phyloP scores from a whole-genome alignment of 208 protist species.

The Leishmania tarentolae region DNA sequence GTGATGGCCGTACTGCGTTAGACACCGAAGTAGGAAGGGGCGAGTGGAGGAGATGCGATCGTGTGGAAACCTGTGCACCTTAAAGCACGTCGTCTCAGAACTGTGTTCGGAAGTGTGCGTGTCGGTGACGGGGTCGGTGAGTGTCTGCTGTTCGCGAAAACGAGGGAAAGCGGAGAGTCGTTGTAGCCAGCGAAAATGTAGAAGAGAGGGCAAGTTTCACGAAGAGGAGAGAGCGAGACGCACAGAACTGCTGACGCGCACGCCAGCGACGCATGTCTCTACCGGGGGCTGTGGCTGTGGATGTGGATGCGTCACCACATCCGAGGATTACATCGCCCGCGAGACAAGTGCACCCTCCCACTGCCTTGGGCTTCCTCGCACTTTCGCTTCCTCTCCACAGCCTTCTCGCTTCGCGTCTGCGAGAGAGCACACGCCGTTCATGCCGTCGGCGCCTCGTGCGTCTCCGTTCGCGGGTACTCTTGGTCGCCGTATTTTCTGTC shows the following conservation, averaged over 20 bases:
- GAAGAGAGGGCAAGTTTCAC: background rate
- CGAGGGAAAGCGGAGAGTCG: background rate
- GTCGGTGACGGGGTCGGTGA: background rate
- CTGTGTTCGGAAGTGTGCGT: background rate
- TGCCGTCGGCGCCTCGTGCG: background rate
- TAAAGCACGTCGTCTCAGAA: background rate
- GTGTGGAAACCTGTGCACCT: background rate
- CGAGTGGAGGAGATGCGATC: background rate
- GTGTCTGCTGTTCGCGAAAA: background rate
- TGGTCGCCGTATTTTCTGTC: background rate
- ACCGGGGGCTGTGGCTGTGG: background rate
- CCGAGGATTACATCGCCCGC: background rate
- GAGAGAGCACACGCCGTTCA: background rate
- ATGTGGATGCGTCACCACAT: background rate
- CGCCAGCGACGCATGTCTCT: background rate
- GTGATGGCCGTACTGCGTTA: background rate
- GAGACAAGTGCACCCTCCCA: background rate
- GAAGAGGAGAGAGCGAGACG: constrained; percentile 1
- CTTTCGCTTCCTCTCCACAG: background rate
- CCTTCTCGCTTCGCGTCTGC: background rate
- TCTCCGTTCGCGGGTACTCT: background rate
- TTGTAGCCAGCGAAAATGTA: background rate
- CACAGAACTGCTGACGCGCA: no score
- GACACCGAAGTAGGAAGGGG: background rate
- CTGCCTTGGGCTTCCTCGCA: background rate